phyloP scores from a whole-genome alignment of 2,329 filamentous ascomycete genomes.

The Alternaria viburni region DNA sequence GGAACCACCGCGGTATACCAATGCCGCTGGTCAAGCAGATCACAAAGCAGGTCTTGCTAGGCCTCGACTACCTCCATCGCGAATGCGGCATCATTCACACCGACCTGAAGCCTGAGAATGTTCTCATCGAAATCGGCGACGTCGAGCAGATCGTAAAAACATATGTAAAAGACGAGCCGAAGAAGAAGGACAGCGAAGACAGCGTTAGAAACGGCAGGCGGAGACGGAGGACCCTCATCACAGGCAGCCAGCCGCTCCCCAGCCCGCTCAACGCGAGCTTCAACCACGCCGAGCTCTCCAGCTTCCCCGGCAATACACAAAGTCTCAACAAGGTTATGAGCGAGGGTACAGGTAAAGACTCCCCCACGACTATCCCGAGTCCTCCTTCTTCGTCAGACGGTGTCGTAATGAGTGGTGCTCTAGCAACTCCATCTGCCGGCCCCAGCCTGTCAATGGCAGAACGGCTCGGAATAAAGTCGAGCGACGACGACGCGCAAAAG shows the following conservation, averaged over 20 bases:
- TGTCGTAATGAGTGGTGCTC: slow-evolving; percentile 63
- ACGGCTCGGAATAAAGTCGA: slow-evolving; percentile 59
- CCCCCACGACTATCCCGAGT: slow-evolving; percentile 51
- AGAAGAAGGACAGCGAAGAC: slow-evolving; percentile 75
- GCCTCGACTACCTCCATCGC: slow-evolving; percentile 93
- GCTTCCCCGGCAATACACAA: slow-evolving; percentile 64
- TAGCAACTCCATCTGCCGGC: slow-evolving; percentile 55
- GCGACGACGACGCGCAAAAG: slow-evolving; percentile 68
- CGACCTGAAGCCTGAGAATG: slow-evolving; percentile 96
- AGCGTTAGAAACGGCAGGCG: slow-evolving; percentile 91
- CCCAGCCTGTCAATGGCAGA: slow-evolving; percentile 64
- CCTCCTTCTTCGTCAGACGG: slow-evolving; percentile 49
- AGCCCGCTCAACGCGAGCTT: slow-evolving; percentile 94
- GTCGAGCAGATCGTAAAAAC: slow-evolving; percentile 98
- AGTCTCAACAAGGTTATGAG: slow-evolving; percentile 86
- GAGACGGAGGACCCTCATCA: slow-evolving; percentile 90
- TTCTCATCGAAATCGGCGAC: slow-evolving; percentile 97
- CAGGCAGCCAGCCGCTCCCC: slow-evolving; percentile 92
- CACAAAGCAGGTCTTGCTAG: slow-evolving; percentile 94
- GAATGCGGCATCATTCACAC: slow-evolving; percentile 99
- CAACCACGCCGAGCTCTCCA: slow-evolving; percentile 73
- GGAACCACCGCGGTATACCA: slow-evolving; percentile 97
- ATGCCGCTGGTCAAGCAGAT: slow-evolving; percentile 98
- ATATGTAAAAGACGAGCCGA: slow-evolving; percentile 81
- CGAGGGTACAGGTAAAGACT: slow-evolving; percentile 68